Evolutionary conservation across 2,329 filamentous ascomycete genomes (phyloP).

Genomic region (Cladosporium sp.): DNA sequence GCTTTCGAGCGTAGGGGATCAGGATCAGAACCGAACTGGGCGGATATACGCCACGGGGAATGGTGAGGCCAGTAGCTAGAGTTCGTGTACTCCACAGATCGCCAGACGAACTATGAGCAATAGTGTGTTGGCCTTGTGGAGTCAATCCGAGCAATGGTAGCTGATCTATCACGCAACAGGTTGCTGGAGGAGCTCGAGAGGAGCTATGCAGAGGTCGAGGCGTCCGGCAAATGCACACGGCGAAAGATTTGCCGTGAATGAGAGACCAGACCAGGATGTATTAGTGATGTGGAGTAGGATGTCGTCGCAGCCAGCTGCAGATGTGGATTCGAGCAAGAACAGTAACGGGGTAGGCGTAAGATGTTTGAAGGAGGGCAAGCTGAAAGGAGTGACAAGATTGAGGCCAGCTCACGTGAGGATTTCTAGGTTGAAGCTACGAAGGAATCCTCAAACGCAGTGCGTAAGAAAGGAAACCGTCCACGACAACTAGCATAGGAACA

Average conservation of each 20-base stretch:
- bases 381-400: constrained; percentile 10
- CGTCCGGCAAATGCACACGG: not conserved
- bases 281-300: constrained; percentile 17
- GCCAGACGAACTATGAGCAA: not conserved
- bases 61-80: not conserved
- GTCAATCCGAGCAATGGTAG: not conserved
- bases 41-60: not conserved
- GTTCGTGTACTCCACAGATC: constrained; percentile 4
- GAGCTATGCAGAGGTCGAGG: not conserved
- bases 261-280: constrained; percentile 3
- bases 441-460: constrained; percentile 14
- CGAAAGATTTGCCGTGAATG: not conserved
- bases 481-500: not conserved
- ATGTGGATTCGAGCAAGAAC: constrained; percentile 8
- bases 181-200: not conserved
- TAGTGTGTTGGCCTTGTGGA: constrained; percentile 2
- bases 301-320: constrained; percentile 15
- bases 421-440: not conserved
- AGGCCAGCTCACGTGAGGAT: constrained; percentile 8
- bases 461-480: not conserved
- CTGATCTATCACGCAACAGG: not conserved
- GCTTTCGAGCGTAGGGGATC: not conserved
- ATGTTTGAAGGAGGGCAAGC: not conserved
- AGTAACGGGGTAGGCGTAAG: constrained; percentile 1
- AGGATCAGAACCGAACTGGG: not conserved